Evolutionary conservation across 116 monocot species (phyloP), one percentile per base, ranked within the genome.

Genomic region (Iris pallida): DNA sequence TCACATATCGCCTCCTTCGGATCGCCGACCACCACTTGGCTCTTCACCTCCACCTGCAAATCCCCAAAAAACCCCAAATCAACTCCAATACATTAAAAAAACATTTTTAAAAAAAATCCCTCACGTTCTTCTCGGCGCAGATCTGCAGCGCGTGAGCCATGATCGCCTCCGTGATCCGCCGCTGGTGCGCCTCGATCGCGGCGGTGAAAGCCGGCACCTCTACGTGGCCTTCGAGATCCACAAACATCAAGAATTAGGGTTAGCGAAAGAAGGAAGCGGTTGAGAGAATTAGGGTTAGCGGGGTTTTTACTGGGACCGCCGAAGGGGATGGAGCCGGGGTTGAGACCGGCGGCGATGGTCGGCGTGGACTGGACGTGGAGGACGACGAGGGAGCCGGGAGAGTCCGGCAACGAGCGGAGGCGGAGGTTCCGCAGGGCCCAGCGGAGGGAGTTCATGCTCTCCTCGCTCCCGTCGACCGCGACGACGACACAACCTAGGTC

Each of bases 101-200:
- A 30, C 30, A 30, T 30, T 30, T n/a, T n/a, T n/a, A n/a, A n/a
- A 30, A 30, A 30, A 30, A 30, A 30, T 30, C 30, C 30, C 78
- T 88, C 72, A 95, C 95, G 69, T 80, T 63, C 52, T 84, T 82
- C 66, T 81, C 91, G 17, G 76, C 66, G 73, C 95, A 95, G 42
- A 95, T 86, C 86, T 86, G 20, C 57, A 76, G 64, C 12, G 95
- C 95, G 57, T 84, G 91, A 7, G 60, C 59, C 40, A 95, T 16
- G 72, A 95, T 88, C 43, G 88, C 91, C 53, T 95, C 85, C 11
- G 86, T 95, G 77, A 95, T 88, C 72, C 95, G 52, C 79, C 69
- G 63, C 78, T 95, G 95, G 76, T 95, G 95, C 60, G 88, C 95
- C 77, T 91, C 88, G 30, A 95, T 88, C 11, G 95, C 95, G 10